These are phyloP conservation scores for Cordia subcordata DNA, from an alignment of 257 asterid species.

Conservation along the genomic window DNA sequence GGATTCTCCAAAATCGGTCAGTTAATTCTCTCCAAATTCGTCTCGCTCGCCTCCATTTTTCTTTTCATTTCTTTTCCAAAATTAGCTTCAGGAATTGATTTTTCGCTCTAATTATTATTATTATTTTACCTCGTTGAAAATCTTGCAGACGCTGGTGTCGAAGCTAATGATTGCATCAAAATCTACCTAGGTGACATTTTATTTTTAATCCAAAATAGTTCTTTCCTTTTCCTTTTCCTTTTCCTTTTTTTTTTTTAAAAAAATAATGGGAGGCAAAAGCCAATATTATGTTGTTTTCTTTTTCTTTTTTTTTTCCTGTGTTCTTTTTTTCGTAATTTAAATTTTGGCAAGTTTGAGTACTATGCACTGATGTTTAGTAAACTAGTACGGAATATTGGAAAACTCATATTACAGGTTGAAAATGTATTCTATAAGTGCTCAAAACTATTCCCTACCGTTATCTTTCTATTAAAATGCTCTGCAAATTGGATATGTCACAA, in stretches of 20 bases:
- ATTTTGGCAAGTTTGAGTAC: not conserved
- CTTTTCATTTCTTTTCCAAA: not conserved
- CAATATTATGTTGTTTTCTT: too few relatives aligned
- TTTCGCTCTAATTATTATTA: conserved; percentile 4
- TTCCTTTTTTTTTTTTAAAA: not conserved
- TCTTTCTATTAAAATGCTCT: too few relatives aligned
- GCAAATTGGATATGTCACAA: too few relatives aligned
- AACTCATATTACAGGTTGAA: too few relatives aligned
- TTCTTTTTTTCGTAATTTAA: conserved; percentile 1
- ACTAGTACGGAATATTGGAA: too few relatives aligned
- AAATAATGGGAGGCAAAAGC: too few relatives aligned
- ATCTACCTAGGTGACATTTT: conserved; percentile 54
- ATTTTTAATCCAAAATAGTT: too few relatives aligned
- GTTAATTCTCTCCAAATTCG: conserved; percentile 12
- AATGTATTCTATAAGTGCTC: too few relatives aligned
- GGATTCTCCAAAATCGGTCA: conserved; percentile 59
- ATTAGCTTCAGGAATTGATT: conserved; percentile 4
- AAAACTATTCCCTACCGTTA: too few relatives aligned
- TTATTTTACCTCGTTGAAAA: not conserved
- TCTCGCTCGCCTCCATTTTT: conserved; percentile 4
- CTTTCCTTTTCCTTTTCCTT: too few relatives aligned
- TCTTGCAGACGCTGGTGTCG: conserved; percentile 69
- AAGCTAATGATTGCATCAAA: conserved; percentile 68
- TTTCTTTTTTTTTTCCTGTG: conserved; percentile 1
- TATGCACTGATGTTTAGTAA: too few relatives aligned